phyloP scores from a whole-genome alignment of 2,329 filamentous ascomycete genomes.

The Colletotrichum horii region DNA sequence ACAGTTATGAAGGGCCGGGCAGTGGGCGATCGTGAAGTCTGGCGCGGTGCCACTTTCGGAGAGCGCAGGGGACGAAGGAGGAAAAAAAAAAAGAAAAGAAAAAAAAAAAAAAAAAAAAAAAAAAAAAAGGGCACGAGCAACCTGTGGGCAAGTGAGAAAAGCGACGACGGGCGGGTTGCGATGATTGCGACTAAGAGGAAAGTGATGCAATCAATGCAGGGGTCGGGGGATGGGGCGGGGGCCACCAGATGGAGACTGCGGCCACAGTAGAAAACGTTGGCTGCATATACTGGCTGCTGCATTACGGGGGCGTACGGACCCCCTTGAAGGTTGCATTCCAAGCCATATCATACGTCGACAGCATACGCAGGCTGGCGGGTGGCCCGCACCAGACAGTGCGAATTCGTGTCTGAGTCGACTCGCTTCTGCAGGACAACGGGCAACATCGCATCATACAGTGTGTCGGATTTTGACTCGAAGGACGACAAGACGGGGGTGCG shows the following conservation, averaged over 20 bases:
- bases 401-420: not conserved
- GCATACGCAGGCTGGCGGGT: not conserved
- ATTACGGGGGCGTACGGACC: not conserved
- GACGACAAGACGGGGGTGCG: not conserved
- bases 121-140: not conserved
- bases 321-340: conserved; percentile 1
- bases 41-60: not conserved
- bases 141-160: not conserved
- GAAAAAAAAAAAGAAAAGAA: not conserved
- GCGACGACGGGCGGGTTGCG: not conserved
- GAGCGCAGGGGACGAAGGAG: not conserved
- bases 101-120: not conserved
- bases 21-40: not conserved
- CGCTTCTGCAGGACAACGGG: not conserved
- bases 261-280: conserved; percentile 9
- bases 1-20: not conserved
- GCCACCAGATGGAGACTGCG: not conserved
- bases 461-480: not conserved
- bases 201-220: conserved; percentile 26
- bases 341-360: not conserved
- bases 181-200: conserved; percentile 8
- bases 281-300: not conserved
- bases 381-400: not conserved
- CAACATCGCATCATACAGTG: not conserved
- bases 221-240: not conserved